Evolutionary conservation across 768 basidiomycete genomes (phyloP), one percentile per base, ranked within the genome.

Genomic region (Candolleomyces aberdarensis): DNA sequence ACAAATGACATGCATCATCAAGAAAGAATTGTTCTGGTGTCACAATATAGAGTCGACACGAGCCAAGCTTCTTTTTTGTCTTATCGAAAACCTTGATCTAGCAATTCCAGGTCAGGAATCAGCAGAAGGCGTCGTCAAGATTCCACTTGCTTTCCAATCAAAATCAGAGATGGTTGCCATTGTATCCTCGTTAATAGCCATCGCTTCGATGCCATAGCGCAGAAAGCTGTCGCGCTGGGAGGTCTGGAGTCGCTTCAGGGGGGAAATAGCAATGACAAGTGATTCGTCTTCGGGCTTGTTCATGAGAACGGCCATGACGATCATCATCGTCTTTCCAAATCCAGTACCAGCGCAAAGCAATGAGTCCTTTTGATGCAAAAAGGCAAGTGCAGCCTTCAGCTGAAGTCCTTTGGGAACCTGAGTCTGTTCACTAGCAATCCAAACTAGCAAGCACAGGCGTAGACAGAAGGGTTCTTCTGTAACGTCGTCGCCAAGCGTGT

Each of bases 301-400:
- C 14, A 73, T 62, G 1, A 73, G 63, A 29, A 68, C 62, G 19
- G 52, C 66, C 3, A 75, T 59, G 11, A 67, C 69, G 13, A 69
- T 69, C 3, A 67, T 65, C 1, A 75, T 56, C 9, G 70, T 73
- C 61, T 75, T 74, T 5, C 71, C 70, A 40, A 66, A 67, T 8
- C 70, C 69, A 11, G 69, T 72, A 1, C 71, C 69, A 5, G 71
- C 66, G 36, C 63, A 36, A 26, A 72, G 53, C 15, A 72, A 19
- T 10, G 61, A 65, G 44, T 73, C 65, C 6, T 52, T 40, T 0
- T 66, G 62, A n/a, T 66, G 60, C 2, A 15, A 43, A 1, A 66
- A 62, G 3, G 66, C 69, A 3, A 72, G 57, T 41, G 57, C 51
- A 11, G 63, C 62, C 26, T 60, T 19, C 0, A 74, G 65, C 46